A percentile compares a stretch with the other conserved stretches of the same genome.
phyloP scores from a whole-genome alignment of 164 flowering plant species.

The Vitis cinerea region DNA sequence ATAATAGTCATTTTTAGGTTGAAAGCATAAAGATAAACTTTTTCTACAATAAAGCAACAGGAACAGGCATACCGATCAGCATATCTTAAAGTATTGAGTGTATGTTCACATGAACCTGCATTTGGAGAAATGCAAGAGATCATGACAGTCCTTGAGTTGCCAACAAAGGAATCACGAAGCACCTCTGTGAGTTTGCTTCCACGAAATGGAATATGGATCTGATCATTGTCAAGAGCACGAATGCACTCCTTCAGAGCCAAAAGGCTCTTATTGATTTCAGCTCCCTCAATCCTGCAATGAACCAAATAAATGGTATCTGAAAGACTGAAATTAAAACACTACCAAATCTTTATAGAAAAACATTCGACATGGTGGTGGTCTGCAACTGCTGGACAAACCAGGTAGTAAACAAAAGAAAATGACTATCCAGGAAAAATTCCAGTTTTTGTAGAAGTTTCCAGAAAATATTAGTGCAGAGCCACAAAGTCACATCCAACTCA shows the following conservation, averaged over 20 bases:
- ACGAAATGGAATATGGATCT: slow-evolving; percentile 96
- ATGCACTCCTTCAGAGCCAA: slow-evolving; percentile 98
- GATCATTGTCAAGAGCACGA: slow-evolving; percentile 99
- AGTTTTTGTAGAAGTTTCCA: too few species aligned
- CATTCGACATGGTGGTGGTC: neutral
- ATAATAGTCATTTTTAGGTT: slow-evolving; percentile 3
- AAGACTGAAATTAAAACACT: neutral
- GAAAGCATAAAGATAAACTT: slow-evolving; percentile 2
- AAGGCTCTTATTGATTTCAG: slow-evolving; percentile 98
- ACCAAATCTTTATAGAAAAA: neutral
- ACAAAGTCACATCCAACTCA: too few species aligned
- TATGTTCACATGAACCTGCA: slow-evolving; percentile 98
- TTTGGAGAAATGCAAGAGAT: slow-evolving; percentile 99
- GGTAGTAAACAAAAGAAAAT: neutral
- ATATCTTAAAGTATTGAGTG: slow-evolving; percentile 96
- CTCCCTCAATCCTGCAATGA: slow-evolving; percentile 89
- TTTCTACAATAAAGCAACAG: slow-evolving; percentile 4
- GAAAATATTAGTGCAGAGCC: too few species aligned
- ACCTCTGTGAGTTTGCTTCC: slow-evolving; percentile 99
- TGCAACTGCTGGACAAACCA: neutral
- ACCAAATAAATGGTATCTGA: slow-evolving; percentile 3
- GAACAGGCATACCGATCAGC: slow-evolving; percentile 76
- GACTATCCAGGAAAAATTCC: too few species aligned
- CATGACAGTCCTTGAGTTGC: slow-evolving; percentile 98
- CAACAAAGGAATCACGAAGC: slow-evolving; percentile 98